A percentile compares a stretch with the other conserved stretches of the same genome.
Conservation (phyloP, 2,329 filamentous ascomycete species). For the Trichophaea hybrida region DNA sequence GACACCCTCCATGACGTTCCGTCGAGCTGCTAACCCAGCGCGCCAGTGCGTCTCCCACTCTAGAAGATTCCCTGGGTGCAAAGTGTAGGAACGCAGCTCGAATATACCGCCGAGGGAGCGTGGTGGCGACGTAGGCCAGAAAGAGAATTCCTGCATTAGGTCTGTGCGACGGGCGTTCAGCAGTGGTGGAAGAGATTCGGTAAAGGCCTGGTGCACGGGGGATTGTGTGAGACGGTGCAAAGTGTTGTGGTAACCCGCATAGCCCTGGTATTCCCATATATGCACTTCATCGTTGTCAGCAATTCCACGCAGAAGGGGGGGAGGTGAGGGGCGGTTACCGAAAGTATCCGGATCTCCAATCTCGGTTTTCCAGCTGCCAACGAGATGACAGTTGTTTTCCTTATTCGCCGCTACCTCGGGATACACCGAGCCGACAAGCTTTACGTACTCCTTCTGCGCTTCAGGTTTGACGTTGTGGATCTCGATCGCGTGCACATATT, state of each 20-base stretch:
- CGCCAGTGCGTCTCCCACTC: constrained; percentile 99
- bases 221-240: constrained; percentile 52
- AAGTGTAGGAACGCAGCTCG: constrained; percentile 88
- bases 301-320: constrained; percentile 4
- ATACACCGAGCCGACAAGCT: constrained; percentile 83
- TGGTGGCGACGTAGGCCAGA: constrained; percentile 92
- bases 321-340: constrained; percentile 42
- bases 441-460: constrained; percentile 85
- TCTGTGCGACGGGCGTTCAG: constrained; percentile 76
- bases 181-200: constrained; percentile 68
- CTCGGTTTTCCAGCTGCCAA: constrained; percentile 96
- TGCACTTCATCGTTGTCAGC: constrained; percentile 52
- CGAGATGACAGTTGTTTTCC: constrained; percentile 87
- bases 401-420: constrained; percentile 70
- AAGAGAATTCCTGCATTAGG: constrained; percentile 98
- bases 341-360: constrained; percentile 96
- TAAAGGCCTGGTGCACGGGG: constrained; percentile 57
- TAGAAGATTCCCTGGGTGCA: constrained; percentile 86
- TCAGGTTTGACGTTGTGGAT: constrained; percentile 93
- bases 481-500: constrained; percentile 96
- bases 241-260: constrained; percentile 71
- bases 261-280: constrained; percentile 98
- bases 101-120: constrained; percentile 84
- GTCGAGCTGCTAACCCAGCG: constrained; percentile 71
- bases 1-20: constrained; percentile 96